Evolutionary conservation across 2,329 filamentous ascomycete species (phyloP).

Genomic region (Ophiostoma australiae): DNA sequence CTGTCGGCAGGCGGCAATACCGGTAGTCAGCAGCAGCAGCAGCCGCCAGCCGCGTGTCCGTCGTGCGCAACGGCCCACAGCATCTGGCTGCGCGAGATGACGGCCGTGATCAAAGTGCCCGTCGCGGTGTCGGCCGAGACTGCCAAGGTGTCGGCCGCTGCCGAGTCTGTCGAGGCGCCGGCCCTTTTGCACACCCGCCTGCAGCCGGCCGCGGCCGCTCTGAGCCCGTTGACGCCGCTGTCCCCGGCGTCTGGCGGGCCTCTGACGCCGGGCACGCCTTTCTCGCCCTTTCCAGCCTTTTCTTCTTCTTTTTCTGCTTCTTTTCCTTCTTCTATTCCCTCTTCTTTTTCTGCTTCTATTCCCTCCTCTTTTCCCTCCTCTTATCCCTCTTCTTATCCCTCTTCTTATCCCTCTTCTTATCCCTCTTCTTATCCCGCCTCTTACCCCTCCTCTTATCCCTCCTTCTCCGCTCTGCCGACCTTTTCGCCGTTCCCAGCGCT

Average conservation of each 20-base stretch:
- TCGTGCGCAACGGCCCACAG: slow-evolving; percentile 16
- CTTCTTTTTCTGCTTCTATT: background rate
- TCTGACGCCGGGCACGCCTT: background rate
- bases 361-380: background rate
- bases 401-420: background rate
- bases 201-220: background rate
- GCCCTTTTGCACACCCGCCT: background rate
- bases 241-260: background rate
- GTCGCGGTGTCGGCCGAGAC: slow-evolving; percentile 11
- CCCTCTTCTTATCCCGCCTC: background rate
- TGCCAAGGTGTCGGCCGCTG: background rate
- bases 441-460: too few species aligned
- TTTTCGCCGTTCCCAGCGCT: too few species aligned
- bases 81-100: slow-evolving; percentile 26
- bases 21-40: too few species aligned
- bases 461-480: too few species aligned
- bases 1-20: background rate
- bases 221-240: background rate
- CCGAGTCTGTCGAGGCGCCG: too few species aligned
- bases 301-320: background rate
- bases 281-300: background rate
- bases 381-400: background rate
- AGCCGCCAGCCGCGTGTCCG: slow-evolving; percentile 19
- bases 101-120: slow-evolving; percentile 24
- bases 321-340: background rate